phyloP scores from a whole-genome alignment of 208 protist species.

The Tritrichomonas foetus region DNA sequence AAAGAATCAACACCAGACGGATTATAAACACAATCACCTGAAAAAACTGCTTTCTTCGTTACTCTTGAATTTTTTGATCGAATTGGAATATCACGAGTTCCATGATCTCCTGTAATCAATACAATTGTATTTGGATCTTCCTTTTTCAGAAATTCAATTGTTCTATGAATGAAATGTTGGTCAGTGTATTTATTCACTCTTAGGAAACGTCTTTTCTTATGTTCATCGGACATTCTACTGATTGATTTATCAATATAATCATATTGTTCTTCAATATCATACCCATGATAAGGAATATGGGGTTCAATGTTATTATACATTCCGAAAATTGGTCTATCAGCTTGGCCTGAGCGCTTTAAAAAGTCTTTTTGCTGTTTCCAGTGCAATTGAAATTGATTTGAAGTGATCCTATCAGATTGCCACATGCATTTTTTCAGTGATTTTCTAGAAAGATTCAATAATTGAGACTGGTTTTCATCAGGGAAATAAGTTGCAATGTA shows the following conservation, averaged over 20 bases:
- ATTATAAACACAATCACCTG: background rate
- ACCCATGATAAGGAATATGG: background rate
- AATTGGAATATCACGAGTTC: background rate
- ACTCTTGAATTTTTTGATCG: background rate
- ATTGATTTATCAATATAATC: background rate
- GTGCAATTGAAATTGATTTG: background rate
- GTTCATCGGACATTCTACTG: too few species aligned
- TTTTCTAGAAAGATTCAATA: background rate
- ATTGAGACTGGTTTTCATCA: background rate
- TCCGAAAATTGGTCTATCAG: background rate
- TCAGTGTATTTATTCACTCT: background rate
- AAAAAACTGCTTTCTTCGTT: background rate
- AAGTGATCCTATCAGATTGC: background rate
- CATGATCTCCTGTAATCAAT: background rate
- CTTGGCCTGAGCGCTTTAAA: background rate
- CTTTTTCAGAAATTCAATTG: background rate
- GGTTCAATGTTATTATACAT: background rate
- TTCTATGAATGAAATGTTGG: background rate
- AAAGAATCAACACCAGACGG: background rate
- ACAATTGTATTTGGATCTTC: background rate
- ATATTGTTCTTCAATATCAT: background rate
- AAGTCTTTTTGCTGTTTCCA: conserved; percentile 11
- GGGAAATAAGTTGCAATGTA: background rate
- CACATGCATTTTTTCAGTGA: background rate
- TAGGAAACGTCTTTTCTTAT: background rate